Conservation (phyloP, 441 rosid species). For the Corymbia calophylla region DNA sequence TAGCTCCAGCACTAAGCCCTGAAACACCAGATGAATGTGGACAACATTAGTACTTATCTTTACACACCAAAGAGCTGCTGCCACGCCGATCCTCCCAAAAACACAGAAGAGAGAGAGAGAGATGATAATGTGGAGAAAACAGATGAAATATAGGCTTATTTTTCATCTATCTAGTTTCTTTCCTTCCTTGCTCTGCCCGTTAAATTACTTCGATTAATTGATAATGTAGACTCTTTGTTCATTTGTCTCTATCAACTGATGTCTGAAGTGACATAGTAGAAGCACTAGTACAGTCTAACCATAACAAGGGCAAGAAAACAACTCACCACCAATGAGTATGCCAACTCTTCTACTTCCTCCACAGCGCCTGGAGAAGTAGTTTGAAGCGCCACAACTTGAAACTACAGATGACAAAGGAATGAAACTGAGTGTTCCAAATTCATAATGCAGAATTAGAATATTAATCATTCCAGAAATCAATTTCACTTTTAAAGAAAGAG, state of each 20-base stretch:
- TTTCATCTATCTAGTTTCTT: neutral
- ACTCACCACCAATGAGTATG: conserved; percentile 2
- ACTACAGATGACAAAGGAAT: neutral
- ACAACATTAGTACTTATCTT: neutral
- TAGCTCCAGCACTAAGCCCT: conserved; percentile 63
- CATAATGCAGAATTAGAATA: neutral
- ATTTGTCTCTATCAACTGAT: neutral
- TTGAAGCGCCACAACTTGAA: neutral
- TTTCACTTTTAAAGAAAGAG: neutral
- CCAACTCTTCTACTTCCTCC: neutral
- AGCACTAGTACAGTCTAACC: neutral
- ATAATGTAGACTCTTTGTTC: neutral
- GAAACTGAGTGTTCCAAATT: neutral
- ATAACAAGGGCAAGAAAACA: neutral
- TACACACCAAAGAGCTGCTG: neutral
- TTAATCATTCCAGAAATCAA: neutral
- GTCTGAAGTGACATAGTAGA: neutral
- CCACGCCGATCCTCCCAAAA: neutral
- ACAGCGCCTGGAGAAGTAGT: neutral
- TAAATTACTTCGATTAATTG: neutral
- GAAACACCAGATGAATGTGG: neutral
- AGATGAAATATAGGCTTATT: neutral
- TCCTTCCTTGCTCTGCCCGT: neutral
- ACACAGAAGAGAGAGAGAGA: neutral
- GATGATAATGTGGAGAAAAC: neutral